Base-by-base conservation (phyloP, 129 eudicot genomes). In the Escallonia herrerae region DNA sequence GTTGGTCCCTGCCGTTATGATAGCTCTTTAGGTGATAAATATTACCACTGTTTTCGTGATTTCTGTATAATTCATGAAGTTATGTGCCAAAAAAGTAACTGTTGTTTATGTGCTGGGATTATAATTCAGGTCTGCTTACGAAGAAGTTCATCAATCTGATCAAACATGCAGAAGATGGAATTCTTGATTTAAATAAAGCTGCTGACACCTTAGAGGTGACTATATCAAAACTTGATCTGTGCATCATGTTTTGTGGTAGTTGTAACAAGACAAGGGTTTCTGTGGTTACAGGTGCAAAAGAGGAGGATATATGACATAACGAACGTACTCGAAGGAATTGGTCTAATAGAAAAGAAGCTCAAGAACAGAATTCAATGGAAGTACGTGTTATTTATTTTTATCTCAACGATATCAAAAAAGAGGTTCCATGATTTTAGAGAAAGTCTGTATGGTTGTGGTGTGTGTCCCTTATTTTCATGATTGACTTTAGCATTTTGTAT, bases 281-380 rank as follows among this genome's bases (percentile, higher is more conserved):
- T 71, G 13, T 61, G 71, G 60, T 40, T 58, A 57, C 95, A 93
- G 99, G 99, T 93, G 65, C 99, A 93, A 66, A 93, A 93, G 72
- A 86, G 99, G 84, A 84, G 99, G 58, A 94, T 94, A 69, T 94
- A 94, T 78, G 99, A 94, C 70, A 94, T 94, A 59, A 94, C 99
- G 60, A 94, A 94, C 77, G 99, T 94, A 50, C 80, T 94, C 62
- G 99, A 94, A 81, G 99, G 99, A 81, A 89, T 89, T 68, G 99
- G 99, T 45, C 90, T 94, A 40, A 89, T 94, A 62, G 99, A 94
- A 75, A 94, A 94, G 84, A 94, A 89, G 82, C 88, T 94, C 61
- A 94, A 94, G 81, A 94, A 94, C 74, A 82, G 96, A 72, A 94
- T 94, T 62, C 99, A 89, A 64, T 94, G 99, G 99, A 94, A 94